Base-by-base conservation (phyloP, 2,329 filamentous ascomycete genomes). In the Colletotrichum zoysiae region DNA sequence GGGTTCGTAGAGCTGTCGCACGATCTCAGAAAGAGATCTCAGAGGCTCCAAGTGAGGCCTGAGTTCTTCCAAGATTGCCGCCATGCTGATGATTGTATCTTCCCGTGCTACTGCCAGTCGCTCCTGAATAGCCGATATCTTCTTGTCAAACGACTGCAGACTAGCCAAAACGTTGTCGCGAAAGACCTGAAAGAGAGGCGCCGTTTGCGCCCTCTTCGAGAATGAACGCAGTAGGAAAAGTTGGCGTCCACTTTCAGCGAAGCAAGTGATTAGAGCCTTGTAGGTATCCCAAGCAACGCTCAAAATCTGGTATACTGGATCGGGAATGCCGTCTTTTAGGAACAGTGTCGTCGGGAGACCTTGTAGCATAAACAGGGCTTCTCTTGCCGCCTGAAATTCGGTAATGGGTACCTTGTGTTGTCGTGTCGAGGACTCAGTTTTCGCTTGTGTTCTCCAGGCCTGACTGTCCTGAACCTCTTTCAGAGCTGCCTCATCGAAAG, bases 301-400 rank as follows among this genome's bases (percentile, higher is more conserved):
- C 0, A 80, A 77, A 35, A 89, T 82, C 67, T 88, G 85, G 65
- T 85, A 88, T 1, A 76, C 76, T 5, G 81, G 76, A 1, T 81
- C 78, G 0, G 84, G 83, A 8, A 78, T 74, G 18, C 82, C 84
- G 60, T 84, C 77, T 4, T 75, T 30, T 67, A 82, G 83, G 76
- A 95, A 97, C 1, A 97, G 78, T 1, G 90, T 91, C 2, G 93
- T 95, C 7, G 91, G 88, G 5, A 96, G 83, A 0, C 95, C 95
- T 65, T 90, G 89, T 0, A 98, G 86, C 93, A 98, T 97, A 76
- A 94, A 95, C 0, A 98, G 84, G 0, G 90, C 88, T 77, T 75
- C 72, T 84, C 82, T 62, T 33, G 66, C 61, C 30, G 69, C 65
- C 33, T 74, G 73, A 33, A 74, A 74, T 23, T 74, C 73, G 16